A percentile compares a stretch with the other conserved stretches of the same genome.
Evolutionary conservation across 192 early-diverging fungal genomes (phyloP).

Genomic region (Coemansia sp.): DNA sequence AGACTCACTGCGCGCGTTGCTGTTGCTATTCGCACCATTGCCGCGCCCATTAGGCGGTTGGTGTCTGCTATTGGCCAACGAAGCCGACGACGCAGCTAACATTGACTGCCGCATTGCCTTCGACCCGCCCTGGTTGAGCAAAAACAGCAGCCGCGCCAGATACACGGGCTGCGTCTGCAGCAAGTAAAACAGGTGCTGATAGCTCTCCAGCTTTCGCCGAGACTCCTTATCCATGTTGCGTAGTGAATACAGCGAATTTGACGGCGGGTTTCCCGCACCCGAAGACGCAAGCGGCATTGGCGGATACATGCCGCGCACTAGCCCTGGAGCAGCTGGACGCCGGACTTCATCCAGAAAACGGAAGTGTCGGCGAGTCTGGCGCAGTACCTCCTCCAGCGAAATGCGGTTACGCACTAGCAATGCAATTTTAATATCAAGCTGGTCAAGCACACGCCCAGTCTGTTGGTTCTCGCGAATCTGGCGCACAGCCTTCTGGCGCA

Average conservation of each 20-base stretch:
- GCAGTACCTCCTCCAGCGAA: slow-evolving; percentile 89
- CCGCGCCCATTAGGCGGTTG: slow-evolving; percentile 12
- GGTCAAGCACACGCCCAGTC: slow-evolving; percentile 73
- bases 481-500: slow-evolving; percentile 83
- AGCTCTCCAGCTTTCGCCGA: slow-evolving; percentile 70
- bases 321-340: slow-evolving; percentile 36
- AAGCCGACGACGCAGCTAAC: slow-evolving; percentile 5
- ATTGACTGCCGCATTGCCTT: slow-evolving; percentile 50
- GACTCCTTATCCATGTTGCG: slow-evolving; percentile 86
- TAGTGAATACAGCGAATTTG: slow-evolving; percentile 59
- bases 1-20: neutral
- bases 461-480: slow-evolving; percentile 88
- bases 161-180: slow-evolving; percentile 96
- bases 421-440: slow-evolving; percentile 95
- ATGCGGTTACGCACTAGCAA: slow-evolving; percentile 94
- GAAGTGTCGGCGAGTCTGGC: slow-evolving; percentile 53
- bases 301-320: slow-evolving; percentile 28
- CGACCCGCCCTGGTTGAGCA: slow-evolving; percentile 79
- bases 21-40: slow-evolving; percentile 3
- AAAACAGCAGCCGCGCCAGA: slow-evolving; percentile 82
- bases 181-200: slow-evolving; percentile 94
- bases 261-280: slow-evolving; percentile 16
- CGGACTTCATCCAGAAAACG: slow-evolving; percentile 52
- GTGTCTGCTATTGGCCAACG: slow-evolving; percentile 3
- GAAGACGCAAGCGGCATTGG: slow-evolving; percentile 9